Percentiles rank a stretch among this genome's conserved stretches.
These are phyloP conservation scores for Podaxis sp. DNA, from an alignment of 768 basidiomycete species.

Conservation along the genomic window DNA sequence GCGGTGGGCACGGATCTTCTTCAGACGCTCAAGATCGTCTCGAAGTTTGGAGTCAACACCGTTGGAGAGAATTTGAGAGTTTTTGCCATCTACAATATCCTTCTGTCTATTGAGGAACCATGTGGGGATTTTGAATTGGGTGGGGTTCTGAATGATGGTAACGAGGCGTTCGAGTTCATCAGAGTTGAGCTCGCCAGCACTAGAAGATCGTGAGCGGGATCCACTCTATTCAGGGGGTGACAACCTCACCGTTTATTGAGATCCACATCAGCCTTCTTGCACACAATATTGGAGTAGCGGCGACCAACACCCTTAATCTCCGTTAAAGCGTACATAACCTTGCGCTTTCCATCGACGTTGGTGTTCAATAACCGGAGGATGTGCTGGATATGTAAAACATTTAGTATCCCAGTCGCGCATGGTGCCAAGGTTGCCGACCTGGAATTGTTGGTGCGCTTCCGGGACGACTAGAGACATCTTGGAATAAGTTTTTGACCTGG, in stretches of 20 bases:
- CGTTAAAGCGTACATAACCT: constrained; percentile 99
- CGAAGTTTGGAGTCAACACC: constrained; percentile 96
- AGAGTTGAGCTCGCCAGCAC: constrained; percentile 98
- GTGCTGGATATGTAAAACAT: constrained; percentile 56
- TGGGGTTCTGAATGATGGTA: constrained; percentile 98
- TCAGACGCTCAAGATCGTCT: constrained; percentile 96
- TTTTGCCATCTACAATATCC: constrained; percentile 96
- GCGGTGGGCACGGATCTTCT: constrained; percentile 98
- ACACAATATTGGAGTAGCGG: constrained; percentile 97
- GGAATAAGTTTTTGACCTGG: constrained; percentile 22
- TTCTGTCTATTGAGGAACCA: constrained; percentile 99
- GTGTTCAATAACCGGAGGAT: constrained; percentile 99
- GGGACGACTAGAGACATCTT: constrained; percentile 96
- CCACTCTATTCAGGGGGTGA: not conserved
- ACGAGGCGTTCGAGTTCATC: constrained; percentile 99
- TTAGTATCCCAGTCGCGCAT: constrained; percentile 1
- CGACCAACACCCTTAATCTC: constrained; percentile 99
- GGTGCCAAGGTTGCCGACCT: constrained; percentile 47
- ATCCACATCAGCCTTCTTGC: constrained; percentile 99
- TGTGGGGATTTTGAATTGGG: constrained; percentile 98
- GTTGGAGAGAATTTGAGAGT: constrained; percentile 94
- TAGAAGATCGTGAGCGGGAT: constrained; percentile 30
- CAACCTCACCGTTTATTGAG: constrained; percentile 89
- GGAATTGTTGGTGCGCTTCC: constrained; percentile 94
- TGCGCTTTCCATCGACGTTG: constrained; percentile 99